These are phyloP conservation scores for Sabuloglossum arenarium DNA, from an alignment of 495 filamentous ascomycete species.

Conservation along the genomic window DNA sequence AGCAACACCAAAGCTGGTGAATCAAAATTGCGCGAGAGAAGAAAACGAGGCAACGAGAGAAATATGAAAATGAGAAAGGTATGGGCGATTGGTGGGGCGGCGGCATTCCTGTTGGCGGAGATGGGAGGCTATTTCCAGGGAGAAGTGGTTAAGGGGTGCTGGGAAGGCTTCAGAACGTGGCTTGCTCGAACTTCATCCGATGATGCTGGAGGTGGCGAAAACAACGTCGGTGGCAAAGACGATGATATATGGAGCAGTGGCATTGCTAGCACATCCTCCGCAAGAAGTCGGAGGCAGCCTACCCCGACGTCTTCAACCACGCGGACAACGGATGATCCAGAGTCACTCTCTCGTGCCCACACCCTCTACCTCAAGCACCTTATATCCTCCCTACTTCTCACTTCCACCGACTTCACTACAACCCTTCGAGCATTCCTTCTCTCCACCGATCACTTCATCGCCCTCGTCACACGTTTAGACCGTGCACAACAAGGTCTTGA, in stretches of 20 bases:
- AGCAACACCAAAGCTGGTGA: conserved; percentile 36
- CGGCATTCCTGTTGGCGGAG: conserved; percentile 72
- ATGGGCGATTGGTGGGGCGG: conserved; percentile 71
- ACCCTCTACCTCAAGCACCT: conserved; percentile 48
- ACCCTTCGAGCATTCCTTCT: conserved; percentile 48
- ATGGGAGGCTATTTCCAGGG: conserved; percentile 73
- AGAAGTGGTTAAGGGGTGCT: conserved; percentile 65
- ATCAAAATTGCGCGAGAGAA: conserved; percentile 29
- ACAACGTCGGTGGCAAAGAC: background rate
- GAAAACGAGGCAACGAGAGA: conserved; percentile 36
- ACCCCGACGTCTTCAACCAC: conserved; percentile 1
- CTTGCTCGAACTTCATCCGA: conserved; percentile 15
- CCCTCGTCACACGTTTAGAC: conserved; percentile 50
- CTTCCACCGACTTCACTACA: conserved; percentile 43
- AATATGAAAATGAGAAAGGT: conserved; percentile 46
- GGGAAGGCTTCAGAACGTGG: conserved; percentile 40
- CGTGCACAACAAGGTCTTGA: conserved; percentile 50
- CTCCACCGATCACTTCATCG: conserved; percentile 55
- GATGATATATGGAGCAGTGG: background rate
- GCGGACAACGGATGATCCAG: conserved; percentile 41
- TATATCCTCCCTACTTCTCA: conserved; percentile 45
- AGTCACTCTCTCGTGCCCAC: conserved; percentile 63
- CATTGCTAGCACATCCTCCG: background rate
- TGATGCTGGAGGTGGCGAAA: background rate
- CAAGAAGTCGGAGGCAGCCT: background rate